phyloP scores from a whole-genome alignment of 1,284 basidiomycete species.

The Vanrija humicola region DNA sequence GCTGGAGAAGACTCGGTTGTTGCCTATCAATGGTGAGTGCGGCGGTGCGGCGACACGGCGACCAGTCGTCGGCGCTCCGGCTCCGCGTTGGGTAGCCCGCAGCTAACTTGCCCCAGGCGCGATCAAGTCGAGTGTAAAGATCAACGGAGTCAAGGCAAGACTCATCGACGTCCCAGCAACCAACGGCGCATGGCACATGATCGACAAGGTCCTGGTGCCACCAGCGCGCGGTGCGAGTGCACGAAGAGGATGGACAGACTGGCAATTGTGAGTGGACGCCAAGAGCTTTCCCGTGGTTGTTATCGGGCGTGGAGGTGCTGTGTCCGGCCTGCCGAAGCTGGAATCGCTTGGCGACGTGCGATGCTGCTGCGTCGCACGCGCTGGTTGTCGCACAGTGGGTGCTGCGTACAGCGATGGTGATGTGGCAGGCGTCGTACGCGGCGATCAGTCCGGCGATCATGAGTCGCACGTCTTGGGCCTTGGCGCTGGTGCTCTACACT shows the following conservation, averaged over 20 bases:
- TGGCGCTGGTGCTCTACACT: no score
- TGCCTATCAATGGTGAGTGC: constrained; percentile 40
- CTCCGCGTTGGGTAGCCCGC: no score
- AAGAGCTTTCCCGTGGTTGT: no score
- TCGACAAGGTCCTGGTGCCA: constrained; percentile 57
- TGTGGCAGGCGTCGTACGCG: no score
- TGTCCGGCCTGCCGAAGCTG: no score
- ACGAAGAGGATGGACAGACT: constrained; percentile 55
- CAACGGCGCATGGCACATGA: constrained; percentile 61
- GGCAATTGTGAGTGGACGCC: constrained; percentile 51
- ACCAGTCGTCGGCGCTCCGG: constrained; percentile 19
- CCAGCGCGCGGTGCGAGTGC: neutral
- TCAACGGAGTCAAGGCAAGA: constrained; percentile 55
- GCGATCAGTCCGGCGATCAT: no score
- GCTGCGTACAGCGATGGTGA: neutral
- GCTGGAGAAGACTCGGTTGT: constrained; percentile 54
- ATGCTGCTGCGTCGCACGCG: no score
- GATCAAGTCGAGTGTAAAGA: constrained; percentile 53
- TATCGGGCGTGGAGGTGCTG: no score
- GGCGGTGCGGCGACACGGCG: neutral
- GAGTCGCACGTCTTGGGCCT: no score
- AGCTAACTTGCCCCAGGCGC: constrained; percentile 24
- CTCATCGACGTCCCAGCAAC: constrained; percentile 56
- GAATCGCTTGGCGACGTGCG: neutral
- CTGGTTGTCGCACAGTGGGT: neutral